A percentile compares a stretch with the other conserved stretches of the same genome.
Conservation (phyloP, 192 early-diverging fungal species). For the Coemansia reversa region DNA sequence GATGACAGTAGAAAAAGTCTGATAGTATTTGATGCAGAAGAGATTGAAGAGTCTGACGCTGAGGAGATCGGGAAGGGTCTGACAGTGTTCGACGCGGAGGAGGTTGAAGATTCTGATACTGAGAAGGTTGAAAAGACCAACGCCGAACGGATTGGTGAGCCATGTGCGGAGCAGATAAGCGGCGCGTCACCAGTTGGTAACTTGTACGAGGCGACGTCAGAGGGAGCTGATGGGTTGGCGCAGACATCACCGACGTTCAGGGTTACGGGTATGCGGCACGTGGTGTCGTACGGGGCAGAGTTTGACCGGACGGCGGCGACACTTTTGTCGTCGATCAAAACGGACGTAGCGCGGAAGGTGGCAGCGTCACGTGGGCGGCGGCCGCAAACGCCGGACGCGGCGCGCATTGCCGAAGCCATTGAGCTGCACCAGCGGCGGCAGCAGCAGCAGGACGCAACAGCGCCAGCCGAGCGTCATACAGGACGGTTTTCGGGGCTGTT, state of each 20-base stretch:
- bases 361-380: constrained; percentile 7
- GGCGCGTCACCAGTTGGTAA: background rate
- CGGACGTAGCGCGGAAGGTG: constrained; percentile 38
- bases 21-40: constrained; percentile 10
- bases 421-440: constrained; percentile 49
- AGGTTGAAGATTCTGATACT: constrained; percentile 6
- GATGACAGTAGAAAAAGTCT: background rate
- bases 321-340: constrained; percentile 50
- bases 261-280: constrained; percentile 51
- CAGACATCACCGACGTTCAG: constrained; percentile 33
- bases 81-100: constrained; percentile 16
- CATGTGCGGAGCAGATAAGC: background rate
- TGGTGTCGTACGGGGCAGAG: constrained; percentile 42
- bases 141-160: background rate
- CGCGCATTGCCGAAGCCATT: constrained; percentile 45
- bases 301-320: constrained; percentile 52
- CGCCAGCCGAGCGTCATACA: constrained; percentile 11
- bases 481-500: constrained; percentile 49
- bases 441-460: constrained; percentile 13
- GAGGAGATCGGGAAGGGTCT: background rate
- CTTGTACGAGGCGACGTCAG: background rate
- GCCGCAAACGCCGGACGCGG: constrained; percentile 8
- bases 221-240: constrained; percentile 8
- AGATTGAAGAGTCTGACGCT: constrained; percentile 7
- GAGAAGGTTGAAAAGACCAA: constrained; percentile 1